Base-by-base conservation (phyloP, 140 eudicot genomes). In the Ambrosia hybrid region DNA sequence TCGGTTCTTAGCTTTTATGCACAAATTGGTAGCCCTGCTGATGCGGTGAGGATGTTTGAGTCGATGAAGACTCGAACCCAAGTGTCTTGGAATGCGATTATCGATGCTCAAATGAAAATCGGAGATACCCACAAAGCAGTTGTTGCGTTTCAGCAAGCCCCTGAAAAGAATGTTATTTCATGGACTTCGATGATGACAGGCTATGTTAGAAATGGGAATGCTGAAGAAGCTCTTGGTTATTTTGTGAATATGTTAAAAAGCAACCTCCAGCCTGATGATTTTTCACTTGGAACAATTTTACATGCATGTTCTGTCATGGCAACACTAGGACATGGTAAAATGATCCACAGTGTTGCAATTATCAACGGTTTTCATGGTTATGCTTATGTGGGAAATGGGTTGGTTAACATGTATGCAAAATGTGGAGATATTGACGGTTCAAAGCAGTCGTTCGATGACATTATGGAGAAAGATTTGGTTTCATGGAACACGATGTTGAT, bases 371-470 rank as follows among this genome's bases (percentile, higher is more conserved):
- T 85, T 70, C 78, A 86, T 72, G 65, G 67, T 9, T 74, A 72
- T 66, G 80, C 85, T 57, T 91, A 85, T 76, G 96, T 82, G 0
- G 92, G 97, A 65, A 91, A 91, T 51, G 86, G 90, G 58, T 71
- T 91, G 73, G 89, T 91, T 30, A 91, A 91, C 88, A 85, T 91
- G 92, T 91, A 91, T 52, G 97, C 88, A 61, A 91, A 88, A 75
- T 88, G 96, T 80, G 95, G 97, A 26, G 92, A 88, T 70, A 59
- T 88, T 68, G 49, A 43, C 30, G 74, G 81, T 51, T 80, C 97
- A 14, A 49, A 17, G 12, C 62, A 57, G 68, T 81, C 92, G 53
- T 91, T 91, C 45, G 26, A 55, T 57, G 95, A 91, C 30, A 80
- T 88, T 58, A 38, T 74, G 2, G 64, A 58, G 11, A 91, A 86